Base-by-base conservation (phyloP, 257 asterid genomes). In the Asclepias syriaca region DNA sequence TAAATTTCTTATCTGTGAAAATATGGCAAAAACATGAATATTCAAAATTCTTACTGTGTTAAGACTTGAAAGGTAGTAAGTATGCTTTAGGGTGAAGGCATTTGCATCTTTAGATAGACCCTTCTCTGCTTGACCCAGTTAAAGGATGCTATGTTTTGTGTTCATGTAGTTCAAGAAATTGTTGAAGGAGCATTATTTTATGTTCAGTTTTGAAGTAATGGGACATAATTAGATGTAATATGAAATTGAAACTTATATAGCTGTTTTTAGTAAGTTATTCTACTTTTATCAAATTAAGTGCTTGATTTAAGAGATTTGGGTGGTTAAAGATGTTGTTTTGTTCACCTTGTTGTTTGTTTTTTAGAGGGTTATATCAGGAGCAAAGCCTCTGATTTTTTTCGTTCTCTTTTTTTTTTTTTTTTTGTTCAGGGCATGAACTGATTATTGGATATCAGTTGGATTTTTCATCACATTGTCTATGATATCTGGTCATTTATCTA, bases 351-450 rank as follows among this genome's bases (percentile, higher is more conserved):
- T 64, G 15, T 0, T 39, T 6, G 18, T 34, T 14, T 51, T 10
- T 32, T 63, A 2, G 68, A 37, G 32, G 58, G 22, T 48, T 53
- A 34, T 12, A 8, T 53, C 24, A 16, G 49, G 21, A 43, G 8
- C 16, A 45, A 11, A 8, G 45, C 22, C 34, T 46, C 24, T 60
- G 45, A 72, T 51, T 4, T 14, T 14, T 13, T 49, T 49, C 19
- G 1, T 49, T 21, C 19, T 51, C 27, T 24, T 24, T 24, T 24
- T 24, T 0, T 24, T 60, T 71, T 24, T 29, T 34, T 46, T 63
- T 24, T 70, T 34, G 10, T 65, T 6, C 72, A 66, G 67, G 77
- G 57, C 65, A 74, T 55, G 37, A 54, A 40, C 18, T 56, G 46
- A 51, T 12, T 21, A 27, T 16, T 9, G 10, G 49, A 40, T 24